Conservation (phyloP, 2,329 filamentous ascomycete species). For the Fusarium praegraminearum region DNA sequence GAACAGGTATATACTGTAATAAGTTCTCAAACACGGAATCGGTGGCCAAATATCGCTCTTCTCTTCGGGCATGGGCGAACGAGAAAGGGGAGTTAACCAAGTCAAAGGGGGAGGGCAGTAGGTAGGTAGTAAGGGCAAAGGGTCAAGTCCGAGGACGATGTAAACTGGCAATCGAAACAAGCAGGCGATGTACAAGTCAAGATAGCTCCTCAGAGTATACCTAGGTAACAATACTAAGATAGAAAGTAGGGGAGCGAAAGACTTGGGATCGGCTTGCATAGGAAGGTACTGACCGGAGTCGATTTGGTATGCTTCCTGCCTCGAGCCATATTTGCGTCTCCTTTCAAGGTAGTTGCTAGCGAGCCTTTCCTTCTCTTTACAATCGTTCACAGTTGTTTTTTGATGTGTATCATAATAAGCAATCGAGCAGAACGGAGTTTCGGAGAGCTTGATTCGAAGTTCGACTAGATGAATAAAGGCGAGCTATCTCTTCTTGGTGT, state of each 20-base stretch:
- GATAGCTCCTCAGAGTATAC: slow-evolving; percentile 19
- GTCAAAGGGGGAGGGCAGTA: slow-evolving; percentile 31
- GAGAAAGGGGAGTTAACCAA: slow-evolving; percentile 47
- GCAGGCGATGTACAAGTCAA: slow-evolving; percentile 35
- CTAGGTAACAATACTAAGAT: slow-evolving; percentile 25
- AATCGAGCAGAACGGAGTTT: not conserved
- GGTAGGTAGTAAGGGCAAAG: slow-evolving; percentile 21
- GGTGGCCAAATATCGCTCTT: slow-evolving; percentile 5
- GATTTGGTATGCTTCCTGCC: slow-evolving; percentile 36
- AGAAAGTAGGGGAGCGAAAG: slow-evolving; percentile 17
- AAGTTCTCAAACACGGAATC: not conserved
- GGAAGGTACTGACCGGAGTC: slow-evolving; percentile 35
- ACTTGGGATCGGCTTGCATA: not conserved
- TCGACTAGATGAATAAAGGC: not conserved
- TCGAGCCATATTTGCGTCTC: slow-evolving; percentile 33
- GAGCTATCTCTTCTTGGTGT: not conserved
- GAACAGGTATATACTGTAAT: not conserved
- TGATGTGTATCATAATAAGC: not conserved
- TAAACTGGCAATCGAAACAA: slow-evolving; percentile 41
- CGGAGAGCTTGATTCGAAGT: not conserved
- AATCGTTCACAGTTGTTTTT: not conserved
- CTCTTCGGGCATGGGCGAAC: slow-evolving; percentile 20
- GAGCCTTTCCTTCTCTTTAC: not conserved
- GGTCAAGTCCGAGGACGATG: slow-evolving; percentile 37
- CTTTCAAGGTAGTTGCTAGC: slow-evolving; percentile 3